Percentiles rank a stretch among this genome's conserved stretches.
Conservation (phyloP, 495 filamentous ascomycete genomes). For the Articulospora tetracladia region DNA sequence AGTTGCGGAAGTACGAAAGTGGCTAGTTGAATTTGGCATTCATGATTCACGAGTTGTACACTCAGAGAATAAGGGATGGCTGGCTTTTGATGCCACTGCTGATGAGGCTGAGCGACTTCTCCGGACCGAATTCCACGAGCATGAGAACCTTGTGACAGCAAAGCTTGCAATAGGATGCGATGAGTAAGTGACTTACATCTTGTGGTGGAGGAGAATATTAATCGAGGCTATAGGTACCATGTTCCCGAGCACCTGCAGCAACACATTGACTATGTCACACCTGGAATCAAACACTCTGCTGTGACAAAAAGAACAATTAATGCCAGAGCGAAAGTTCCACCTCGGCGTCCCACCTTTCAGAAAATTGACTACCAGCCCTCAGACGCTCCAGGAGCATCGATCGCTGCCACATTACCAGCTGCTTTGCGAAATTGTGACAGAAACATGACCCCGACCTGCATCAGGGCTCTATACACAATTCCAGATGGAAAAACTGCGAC, state of each 20-base stretch:
- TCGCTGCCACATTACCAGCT: too few relatives aligned
- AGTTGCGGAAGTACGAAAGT: conserved; percentile 8
- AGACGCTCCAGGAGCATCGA: too few relatives aligned
- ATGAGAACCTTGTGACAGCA: conserved; percentile 11
- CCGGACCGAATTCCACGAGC: conserved; percentile 13
- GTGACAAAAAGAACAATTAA: too few relatives aligned
- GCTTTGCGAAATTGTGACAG: conserved; percentile 20
- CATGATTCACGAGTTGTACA: conserved; percentile 7
- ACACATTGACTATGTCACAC: conserved; percentile 17
- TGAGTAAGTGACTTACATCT: too few relatives aligned
- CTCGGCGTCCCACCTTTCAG: too few relatives aligned
- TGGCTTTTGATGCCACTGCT: conserved; percentile 16
- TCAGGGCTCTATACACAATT: conserved; percentile 25
- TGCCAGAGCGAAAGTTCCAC: too few relatives aligned
- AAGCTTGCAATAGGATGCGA: too few relatives aligned
- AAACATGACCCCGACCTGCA: conserved; percentile 27
- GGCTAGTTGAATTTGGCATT: conserved; percentile 12
- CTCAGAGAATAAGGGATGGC: conserved; percentile 14
- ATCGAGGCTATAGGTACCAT: conserved; percentile 15
- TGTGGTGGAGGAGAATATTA: conserved; percentile 3
- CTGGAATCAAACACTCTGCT: conserved; percentile 1
- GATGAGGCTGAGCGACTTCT: conserved; percentile 17
- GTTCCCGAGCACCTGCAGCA: conserved; percentile 10
- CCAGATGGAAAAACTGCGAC: not conserved
- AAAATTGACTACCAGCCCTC: too few relatives aligned